A percentile compares a stretch with the other conserved stretches of the same genome.
phyloP scores from a whole-genome alignment of 73 alveolate genomes.

The Effrenium voratum region DNA sequence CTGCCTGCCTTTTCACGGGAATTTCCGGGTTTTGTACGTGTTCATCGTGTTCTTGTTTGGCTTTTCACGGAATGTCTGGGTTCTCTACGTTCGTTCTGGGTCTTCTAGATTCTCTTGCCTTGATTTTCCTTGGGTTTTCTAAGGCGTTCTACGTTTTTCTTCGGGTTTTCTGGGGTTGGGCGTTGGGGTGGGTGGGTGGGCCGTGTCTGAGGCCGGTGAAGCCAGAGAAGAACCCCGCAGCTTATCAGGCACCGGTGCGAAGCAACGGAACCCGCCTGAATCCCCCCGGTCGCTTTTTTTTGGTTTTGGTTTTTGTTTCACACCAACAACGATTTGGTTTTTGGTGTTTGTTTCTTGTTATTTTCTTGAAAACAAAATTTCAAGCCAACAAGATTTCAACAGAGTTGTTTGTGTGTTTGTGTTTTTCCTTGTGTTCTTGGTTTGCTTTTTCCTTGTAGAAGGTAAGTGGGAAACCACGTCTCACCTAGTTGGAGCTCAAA shows the following conservation, averaged over 20 bases:
- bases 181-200: not conserved
- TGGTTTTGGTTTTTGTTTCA: not conserved
- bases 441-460: too few relatives aligned
- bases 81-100: not conserved
- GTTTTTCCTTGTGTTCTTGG: too few relatives aligned
- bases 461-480: too few relatives aligned
- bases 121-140: not conserved
- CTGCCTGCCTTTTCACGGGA: not conserved
- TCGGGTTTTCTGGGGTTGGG: not conserved
- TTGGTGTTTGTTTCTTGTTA: not conserved
- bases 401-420: not conserved
- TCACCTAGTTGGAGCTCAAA: too few relatives aligned
- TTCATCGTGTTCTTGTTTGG: not conserved
- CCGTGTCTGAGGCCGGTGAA: slow-evolving; percentile 35
- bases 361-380: not conserved
- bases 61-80: too few relatives aligned
- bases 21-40: not conserved
- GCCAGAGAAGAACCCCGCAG: slow-evolving; percentile 72
- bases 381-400: too few relatives aligned
- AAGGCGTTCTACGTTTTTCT: not conserved
- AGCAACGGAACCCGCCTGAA: not conserved
- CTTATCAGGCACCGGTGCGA: slow-evolving; percentile 27
- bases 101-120: not conserved
- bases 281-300: not conserved
- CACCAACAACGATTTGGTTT: not conserved